These are phyloP conservation scores for Filobasidium uniguttulatum DNA, from an alignment of 1,284 basidiomycete genomes.

Conservation along the genomic window DNA sequence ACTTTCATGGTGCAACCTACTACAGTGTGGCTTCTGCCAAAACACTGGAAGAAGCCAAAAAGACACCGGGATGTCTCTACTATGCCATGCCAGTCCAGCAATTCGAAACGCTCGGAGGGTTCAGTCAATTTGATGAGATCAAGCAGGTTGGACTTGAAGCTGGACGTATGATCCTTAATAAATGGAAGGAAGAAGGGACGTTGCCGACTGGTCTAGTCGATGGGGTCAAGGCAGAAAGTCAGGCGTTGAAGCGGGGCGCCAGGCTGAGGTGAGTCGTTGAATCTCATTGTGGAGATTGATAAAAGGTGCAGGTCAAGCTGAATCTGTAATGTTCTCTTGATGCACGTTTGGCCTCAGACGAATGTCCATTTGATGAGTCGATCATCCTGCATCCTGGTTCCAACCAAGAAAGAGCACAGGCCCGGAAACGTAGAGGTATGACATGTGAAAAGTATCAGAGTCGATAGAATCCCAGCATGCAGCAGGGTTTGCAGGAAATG, in stretches of 20 bases:
- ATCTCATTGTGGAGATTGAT: too few relatives aligned
- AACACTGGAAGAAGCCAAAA: slow-evolving; percentile 87
- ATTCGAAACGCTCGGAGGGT: slow-evolving; percentile 35
- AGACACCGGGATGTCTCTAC: slow-evolving; percentile 73
- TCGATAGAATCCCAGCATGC: too few relatives aligned
- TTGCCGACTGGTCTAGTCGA: slow-evolving; percentile 57
- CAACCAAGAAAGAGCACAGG: too few relatives aligned
- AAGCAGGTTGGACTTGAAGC: slow-evolving; percentile 68
- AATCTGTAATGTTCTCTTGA: too few relatives aligned
- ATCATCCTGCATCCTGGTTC: too few relatives aligned
- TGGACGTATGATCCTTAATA: slow-evolving; percentile 56
- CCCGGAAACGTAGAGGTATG: too few relatives aligned
- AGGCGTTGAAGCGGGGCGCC: slow-evolving; percentile 23
- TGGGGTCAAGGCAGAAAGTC: slow-evolving; percentile 22
- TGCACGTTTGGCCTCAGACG: too few relatives aligned
- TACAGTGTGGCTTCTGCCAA: slow-evolving; percentile 83
- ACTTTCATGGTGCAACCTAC: not conserved
- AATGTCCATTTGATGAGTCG: too few relatives aligned
- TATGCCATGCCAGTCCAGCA: slow-evolving; percentile 84
- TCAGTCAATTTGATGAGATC: slow-evolving; percentile 41
- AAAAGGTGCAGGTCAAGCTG: too few relatives aligned
- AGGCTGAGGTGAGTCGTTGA: slow-evolving; percentile 22
- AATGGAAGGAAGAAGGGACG: slow-evolving; percentile 67
- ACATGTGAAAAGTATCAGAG: too few relatives aligned
- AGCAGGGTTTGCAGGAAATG: too few relatives aligned